phyloP scores from a whole-genome alignment of 1,139 yeast species.

The Saccharomycopsis crataegensis region DNA sequence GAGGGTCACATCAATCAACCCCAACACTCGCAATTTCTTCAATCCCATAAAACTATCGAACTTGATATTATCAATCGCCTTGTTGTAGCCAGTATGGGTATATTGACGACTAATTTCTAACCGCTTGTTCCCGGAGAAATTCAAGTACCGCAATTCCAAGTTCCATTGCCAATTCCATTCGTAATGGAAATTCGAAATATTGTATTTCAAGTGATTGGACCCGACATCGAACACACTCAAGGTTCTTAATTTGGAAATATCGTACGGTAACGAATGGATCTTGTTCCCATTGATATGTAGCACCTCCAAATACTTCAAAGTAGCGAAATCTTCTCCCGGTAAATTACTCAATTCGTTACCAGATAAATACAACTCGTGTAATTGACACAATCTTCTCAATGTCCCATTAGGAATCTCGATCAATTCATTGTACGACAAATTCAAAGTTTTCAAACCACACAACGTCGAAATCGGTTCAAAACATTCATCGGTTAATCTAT shows the following conservation, averaged over 20 bases:
- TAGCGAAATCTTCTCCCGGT: conserved; percentile 80
- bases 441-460: conserved; percentile 53
- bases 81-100: conserved; percentile 31
- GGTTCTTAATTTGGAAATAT: conserved; percentile 59
- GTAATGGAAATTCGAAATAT: conserved; percentile 88
- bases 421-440: conserved; percentile 77
- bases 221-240: conserved; percentile 82
- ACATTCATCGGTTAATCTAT: conserved; percentile 71
- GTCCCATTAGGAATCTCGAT: conserved; percentile 76
- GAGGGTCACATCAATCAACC: conserved; percentile 91
- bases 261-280: conserved; percentile 83
- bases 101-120: conserved; percentile 55
- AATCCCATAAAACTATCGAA: conserved; percentile 74
- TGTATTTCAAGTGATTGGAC: conserved; percentile 82
- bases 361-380: conserved; percentile 68
- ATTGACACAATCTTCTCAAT: conserved; percentile 45
- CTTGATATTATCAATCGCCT: conserved; percentile 28
- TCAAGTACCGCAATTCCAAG: conserved; percentile 65
- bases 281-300: conserved; percentile 77
- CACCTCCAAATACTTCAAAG: conserved; percentile 48
- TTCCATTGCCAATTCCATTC: conserved; percentile 99
- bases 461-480: conserved; percentile 63
- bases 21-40: conserved; percentile 65
- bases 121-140: conserved; percentile 87
- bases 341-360: conserved; percentile 76